phyloP scores from a whole-genome alignment of 1,139 yeast genomes.

The Meyerozyma guilliermondii region DNA sequence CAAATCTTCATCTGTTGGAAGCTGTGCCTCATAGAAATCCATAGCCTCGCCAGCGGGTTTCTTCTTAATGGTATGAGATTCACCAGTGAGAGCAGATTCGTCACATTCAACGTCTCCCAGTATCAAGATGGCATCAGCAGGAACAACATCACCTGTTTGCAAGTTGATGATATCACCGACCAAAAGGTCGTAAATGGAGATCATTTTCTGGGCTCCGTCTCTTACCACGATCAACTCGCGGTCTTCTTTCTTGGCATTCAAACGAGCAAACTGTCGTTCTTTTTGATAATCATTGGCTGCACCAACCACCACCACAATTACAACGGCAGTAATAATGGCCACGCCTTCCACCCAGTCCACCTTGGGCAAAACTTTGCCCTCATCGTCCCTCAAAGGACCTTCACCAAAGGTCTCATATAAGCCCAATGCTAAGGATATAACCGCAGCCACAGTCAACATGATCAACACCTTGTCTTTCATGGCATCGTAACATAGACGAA shows the following conservation, averaged over 20 bases:
- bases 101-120: constrained; percentile 82
- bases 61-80: constrained; percentile 76
- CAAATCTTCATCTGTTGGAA: constrained; percentile 41
- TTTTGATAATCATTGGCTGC: constrained; percentile 95
- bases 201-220: constrained; percentile 60
- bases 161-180: constrained; percentile 82
- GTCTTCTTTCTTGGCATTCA: constrained; percentile 84
- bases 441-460: constrained; percentile 78
- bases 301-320: constrained; percentile 88
- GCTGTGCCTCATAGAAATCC: constrained; percentile 21
- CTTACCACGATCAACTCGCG: constrained; percentile 74
- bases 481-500: constrained; percentile 72
- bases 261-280: constrained; percentile 85
- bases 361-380: constrained; percentile 68
- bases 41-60: constrained; percentile 48
- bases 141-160: constrained; percentile 92
- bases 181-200: constrained; percentile 69
- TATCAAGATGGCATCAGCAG: constrained; percentile 81
- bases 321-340: constrained; percentile 88
- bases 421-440: constrained; percentile 85
- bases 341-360: constrained; percentile 99
- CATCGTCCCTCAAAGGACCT: constrained; percentile 69
- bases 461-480: constrained; percentile 88
- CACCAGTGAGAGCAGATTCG: constrained; percentile 92
- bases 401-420: constrained; percentile 89